Percentiles rank a stretch among this genome's conserved stretches.
Evolutionary conservation across 345 rosid species (phyloP).

Genomic region (Iberis pinnata): DNA sequence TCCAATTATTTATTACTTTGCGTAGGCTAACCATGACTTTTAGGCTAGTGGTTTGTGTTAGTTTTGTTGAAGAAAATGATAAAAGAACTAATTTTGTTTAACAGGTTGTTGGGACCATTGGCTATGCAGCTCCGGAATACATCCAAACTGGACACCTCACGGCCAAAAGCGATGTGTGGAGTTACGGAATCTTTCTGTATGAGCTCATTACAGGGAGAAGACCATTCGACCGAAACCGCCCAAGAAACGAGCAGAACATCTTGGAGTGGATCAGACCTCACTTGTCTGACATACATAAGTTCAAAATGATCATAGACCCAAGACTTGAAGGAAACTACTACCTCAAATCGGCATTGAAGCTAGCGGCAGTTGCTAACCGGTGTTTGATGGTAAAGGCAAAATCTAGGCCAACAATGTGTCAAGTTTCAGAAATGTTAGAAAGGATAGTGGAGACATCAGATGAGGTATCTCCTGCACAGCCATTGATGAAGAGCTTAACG

Average conservation of each 20-base stretch:
- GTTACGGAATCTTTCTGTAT: slow-evolving; percentile 80
- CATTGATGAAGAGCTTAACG: slow-evolving; percentile 30
- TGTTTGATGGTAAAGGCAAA: slow-evolving; percentile 64
- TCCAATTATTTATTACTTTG: not conserved
- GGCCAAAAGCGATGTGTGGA: slow-evolving; percentile 77
- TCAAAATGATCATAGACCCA: slow-evolving; percentile 71
- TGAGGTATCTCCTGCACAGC: slow-evolving; percentile 33
- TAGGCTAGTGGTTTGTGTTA: no score
- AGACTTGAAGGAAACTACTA: slow-evolving; percentile 67
- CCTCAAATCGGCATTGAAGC: slow-evolving; percentile 56
- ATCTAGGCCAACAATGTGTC: slow-evolving; percentile 69
- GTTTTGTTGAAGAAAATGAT: no score
- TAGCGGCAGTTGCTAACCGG: slow-evolving; percentile 71
- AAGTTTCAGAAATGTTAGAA: slow-evolving; percentile 63
- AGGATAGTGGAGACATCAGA: slow-evolving; percentile 46
- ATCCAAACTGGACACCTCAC: slow-evolving; percentile 83
- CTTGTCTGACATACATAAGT: slow-evolving; percentile 57
- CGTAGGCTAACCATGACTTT: no score
- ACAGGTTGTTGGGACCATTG: slow-evolving; percentile 90
- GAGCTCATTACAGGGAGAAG: slow-evolving; percentile 92
- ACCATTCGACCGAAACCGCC: slow-evolving; percentile 73
- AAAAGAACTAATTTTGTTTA: not conserved
- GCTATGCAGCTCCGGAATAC: slow-evolving; percentile 95
- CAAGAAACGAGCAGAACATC: slow-evolving; percentile 77
- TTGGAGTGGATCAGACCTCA: slow-evolving; percentile 91